Evolutionary conservation across 1,284 basidiomycete genomes (phyloP), one percentile per base, ranked within the genome.

Genomic region (Heterobasidion occidentale): DNA sequence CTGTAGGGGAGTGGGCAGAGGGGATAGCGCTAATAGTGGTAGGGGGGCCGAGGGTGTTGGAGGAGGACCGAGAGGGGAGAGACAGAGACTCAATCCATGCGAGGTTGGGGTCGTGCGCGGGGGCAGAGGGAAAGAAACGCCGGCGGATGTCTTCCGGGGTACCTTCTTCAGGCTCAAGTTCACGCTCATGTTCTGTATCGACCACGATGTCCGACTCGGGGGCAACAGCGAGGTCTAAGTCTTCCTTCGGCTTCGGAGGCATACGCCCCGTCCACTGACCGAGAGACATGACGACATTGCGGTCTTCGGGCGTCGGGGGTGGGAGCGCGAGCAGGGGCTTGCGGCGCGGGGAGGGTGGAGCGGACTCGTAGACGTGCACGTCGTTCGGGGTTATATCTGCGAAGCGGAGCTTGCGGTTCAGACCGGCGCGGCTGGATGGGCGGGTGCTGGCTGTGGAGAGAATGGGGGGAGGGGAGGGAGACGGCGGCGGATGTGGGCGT

Each of bases 71-170:
- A 11, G 68, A 62, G 1, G 65, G 33, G 8, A 60, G 51, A 12
- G 63, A 47, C 2, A 70, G 57, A 5, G 71, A 62, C 47, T 78
- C 71, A 66, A 93, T 87, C 94, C 94, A 96, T 50, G 82, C 84
- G 14, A 96, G 71, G 47, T 77, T 79, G 4, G 88, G 85, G 64
- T 92, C 84, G 58, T 87, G 74, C 1, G 81, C 71, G 20, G 85
- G 78, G 0, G 79, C 81, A 57, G 81, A 70, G 0, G 94, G 92
- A 68, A 98, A 98, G 74, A 87, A 98, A 38, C 84, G 84, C 36
- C 77, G 77, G 48, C 91, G 86, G 61, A 96, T 94, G 61, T 88
- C 80, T 66, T 93, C 90, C 6, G 92, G 84, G 0, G 86, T 86
- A 6, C 88, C 90, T 64, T 88, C 84, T 57, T 88, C 86, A 4